Conservation (phyloP, 257 asterid species). For the Nicotiana attenuata region DNA sequence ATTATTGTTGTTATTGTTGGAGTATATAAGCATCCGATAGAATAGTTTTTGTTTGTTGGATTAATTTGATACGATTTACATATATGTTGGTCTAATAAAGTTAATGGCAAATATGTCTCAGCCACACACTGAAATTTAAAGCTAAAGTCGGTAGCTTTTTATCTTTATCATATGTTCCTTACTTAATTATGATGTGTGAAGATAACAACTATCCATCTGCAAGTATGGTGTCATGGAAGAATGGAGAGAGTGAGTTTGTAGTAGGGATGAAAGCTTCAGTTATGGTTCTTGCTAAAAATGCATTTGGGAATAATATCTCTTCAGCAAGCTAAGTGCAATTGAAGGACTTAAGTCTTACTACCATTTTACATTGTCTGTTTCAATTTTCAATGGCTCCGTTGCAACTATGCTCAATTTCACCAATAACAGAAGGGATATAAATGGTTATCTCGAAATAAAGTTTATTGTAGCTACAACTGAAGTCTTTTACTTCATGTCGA, state of each 20-base stretch:
- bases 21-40: background rate
- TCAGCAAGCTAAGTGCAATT: constrained; percentile 16
- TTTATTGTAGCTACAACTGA: constrained; percentile 42
- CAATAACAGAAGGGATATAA: constrained; percentile 50
- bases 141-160: background rate
- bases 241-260: constrained; percentile 43
- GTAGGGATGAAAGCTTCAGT: constrained; percentile 56
- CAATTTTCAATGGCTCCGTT: constrained; percentile 29
- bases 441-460: constrained; percentile 16
- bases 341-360: constrained; percentile 29
- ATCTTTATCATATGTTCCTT: background rate
- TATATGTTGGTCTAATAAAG: background rate
- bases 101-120: background rate
- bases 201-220: constrained; percentile 71
- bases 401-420: constrained; percentile 38
- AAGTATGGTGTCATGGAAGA: constrained; percentile 58
- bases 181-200: constrained; percentile 18
- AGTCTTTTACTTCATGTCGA: constrained; percentile 52
- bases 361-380: constrained; percentile 33
- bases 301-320: constrained; percentile 78
- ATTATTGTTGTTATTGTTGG: no score
- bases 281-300: constrained; percentile 67
- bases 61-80: background rate
- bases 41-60: background rate
- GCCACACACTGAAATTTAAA: background rate